phyloP scores from a whole-genome alignment of 2,329 filamentous ascomycete genomes.

The Neonectria sp. region DNA sequence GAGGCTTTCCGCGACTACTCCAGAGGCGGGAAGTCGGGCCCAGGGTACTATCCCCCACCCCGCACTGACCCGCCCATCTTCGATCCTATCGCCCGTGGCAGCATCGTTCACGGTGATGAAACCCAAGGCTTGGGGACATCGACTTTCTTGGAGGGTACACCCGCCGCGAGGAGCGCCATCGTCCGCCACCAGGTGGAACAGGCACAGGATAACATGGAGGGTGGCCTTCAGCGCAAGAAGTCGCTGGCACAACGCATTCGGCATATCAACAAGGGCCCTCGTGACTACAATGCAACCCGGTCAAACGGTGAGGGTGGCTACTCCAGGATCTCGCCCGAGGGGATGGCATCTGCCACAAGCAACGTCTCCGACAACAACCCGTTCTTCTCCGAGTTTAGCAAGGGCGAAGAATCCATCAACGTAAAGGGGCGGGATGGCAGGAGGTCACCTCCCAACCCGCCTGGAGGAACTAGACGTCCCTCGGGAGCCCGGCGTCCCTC shows the following conservation, averaged over 20 bases:
- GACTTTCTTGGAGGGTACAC: slow-evolving; percentile 95
- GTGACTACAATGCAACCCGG: slow-evolving; percentile 72
- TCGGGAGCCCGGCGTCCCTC: slow-evolving; percentile 53
- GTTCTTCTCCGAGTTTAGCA: slow-evolving; percentile 85
- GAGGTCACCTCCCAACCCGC: slow-evolving; percentile 71
- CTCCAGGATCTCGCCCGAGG: slow-evolving; percentile 58
- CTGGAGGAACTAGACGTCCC: slow-evolving; percentile 48
- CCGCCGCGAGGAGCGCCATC: slow-evolving; percentile 85
- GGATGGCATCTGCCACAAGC: slow-evolving; percentile 52
- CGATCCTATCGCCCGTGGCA: slow-evolving; percentile 77
- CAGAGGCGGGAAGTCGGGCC: slow-evolving; percentile 49
- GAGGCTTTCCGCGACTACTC: slow-evolving; percentile 90
- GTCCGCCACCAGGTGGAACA: slow-evolving; percentile 81
- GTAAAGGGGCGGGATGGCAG: slow-evolving; percentile 59
- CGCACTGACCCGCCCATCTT: slow-evolving; percentile 69
- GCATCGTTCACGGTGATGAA: slow-evolving; percentile 87
- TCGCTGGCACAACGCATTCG: slow-evolving; percentile 93
- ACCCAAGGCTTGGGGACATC: slow-evolving; percentile 90
- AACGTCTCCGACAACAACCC: slow-evolving; percentile 71
- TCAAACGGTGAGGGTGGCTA: slow-evolving; percentile 69
- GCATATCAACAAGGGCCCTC: slow-evolving; percentile 81
- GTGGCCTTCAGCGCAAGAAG: slow-evolving; percentile 88
- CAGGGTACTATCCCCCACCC: slow-evolving; percentile 39
- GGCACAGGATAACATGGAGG: slow-evolving; percentile 69
- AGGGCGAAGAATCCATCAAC: slow-evolving; percentile 67